Percentiles rank a stretch among this genome's conserved stretches.
phyloP scores from a whole-genome alignment of 2,329 filamentous ascomycete species.

The Thelonectria discophora region DNA sequence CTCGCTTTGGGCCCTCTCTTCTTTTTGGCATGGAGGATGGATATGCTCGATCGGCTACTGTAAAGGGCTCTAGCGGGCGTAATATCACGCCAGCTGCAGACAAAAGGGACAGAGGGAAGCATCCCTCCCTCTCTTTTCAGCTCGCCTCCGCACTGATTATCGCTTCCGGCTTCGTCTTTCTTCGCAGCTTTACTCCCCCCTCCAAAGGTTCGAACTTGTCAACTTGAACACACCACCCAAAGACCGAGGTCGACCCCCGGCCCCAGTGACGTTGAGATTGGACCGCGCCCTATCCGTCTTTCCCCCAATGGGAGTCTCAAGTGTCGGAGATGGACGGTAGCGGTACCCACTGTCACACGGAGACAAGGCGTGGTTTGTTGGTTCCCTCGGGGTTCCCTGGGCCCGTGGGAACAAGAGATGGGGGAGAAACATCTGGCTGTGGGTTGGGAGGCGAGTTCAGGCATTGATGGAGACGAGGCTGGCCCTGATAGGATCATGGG shows the following conservation, averaged over 20 bases:
- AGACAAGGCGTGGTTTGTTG: background rate
- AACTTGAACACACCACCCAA: constrained; percentile 5
- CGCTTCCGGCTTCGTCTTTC: background rate
- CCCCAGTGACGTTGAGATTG: constrained; percentile 23
- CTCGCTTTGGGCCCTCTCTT: background rate
- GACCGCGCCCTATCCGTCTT: constrained; percentile 11
- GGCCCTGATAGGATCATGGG: background rate
- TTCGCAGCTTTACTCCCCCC: background rate
- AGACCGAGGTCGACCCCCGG: background rate
- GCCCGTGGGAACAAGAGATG: background rate
- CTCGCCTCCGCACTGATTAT: background rate
- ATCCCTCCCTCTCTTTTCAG: background rate
- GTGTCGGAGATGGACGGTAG: background rate
- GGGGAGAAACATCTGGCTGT: background rate
- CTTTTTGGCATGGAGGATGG: background rate
- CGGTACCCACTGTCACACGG: background rate
- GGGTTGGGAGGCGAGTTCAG: background rate
- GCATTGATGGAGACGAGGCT: background rate
- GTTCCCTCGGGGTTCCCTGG: background rate
- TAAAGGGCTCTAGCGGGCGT: constrained; percentile 6
- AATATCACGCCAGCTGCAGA: constrained; percentile 9
- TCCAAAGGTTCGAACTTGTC: too few relatives aligned
- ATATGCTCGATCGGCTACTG: constrained; percentile 12
- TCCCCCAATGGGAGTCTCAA: background rate
- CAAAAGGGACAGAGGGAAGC: background rate